A percentile compares a stretch with the other conserved stretches of the same genome.
These are phyloP conservation scores for Chrysosporium keratinophilum DNA, from an alignment of 2,329 filamentous ascomycete genomes.

Conservation along the genomic window DNA sequence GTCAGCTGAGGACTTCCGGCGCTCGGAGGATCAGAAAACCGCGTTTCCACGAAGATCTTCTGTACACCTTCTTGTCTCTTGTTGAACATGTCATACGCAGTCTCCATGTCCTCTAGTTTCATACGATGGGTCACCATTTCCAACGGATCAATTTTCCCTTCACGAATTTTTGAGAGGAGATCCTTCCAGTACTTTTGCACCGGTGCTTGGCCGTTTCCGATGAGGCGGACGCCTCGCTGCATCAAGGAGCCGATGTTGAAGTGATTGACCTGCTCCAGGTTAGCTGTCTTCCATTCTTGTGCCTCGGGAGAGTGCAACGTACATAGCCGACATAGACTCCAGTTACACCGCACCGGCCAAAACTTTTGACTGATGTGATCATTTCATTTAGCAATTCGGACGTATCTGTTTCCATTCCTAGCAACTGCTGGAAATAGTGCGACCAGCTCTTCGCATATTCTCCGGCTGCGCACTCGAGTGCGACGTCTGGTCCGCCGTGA, in stretches of 20 bases:
- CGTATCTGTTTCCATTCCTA: constrained; percentile 73
- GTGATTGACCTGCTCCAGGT: constrained; percentile 53
- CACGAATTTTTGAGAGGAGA: constrained; percentile 57
- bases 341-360: constrained; percentile 62
- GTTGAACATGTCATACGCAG: constrained; percentile 55
- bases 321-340: constrained; percentile 56
- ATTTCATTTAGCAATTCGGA: constrained; percentile 51
- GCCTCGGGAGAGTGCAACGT: constrained; percentile 23
- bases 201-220: constrained; percentile 57
- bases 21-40: constrained; percentile 43
- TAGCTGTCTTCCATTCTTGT: neutral
- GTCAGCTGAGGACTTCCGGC: constrained; percentile 2
- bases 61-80: constrained; percentile 54
- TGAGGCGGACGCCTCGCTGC: constrained; percentile 75
- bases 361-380: constrained; percentile 45
- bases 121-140: constrained; percentile 76
- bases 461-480: constrained; percentile 57
- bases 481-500: constrained; percentile 62
- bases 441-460: constrained; percentile 54
- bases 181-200: constrained; percentile 78
- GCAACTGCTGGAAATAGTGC: constrained; percentile 49
- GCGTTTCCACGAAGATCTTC: constrained; percentile 62
- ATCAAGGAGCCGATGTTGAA: constrained; percentile 77
- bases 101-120: constrained; percentile 60
- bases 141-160: constrained; percentile 59